Evolutionary conservation across 306 rosid genomes (phyloP).

Genomic region (Dryas octopetala): DNA sequence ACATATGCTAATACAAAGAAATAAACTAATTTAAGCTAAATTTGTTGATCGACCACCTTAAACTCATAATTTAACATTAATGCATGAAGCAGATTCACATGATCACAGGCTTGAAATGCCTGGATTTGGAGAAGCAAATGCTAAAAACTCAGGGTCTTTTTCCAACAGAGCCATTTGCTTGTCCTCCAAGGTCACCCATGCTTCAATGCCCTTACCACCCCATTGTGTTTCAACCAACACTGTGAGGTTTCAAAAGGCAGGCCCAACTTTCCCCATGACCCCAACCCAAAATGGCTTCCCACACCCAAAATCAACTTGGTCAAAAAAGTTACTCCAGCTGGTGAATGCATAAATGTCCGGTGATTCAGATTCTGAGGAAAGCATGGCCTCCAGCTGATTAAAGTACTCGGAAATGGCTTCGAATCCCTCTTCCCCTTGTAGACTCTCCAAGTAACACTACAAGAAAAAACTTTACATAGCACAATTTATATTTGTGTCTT

Average conservation of each 20-base stretch:
- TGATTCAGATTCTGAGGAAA: constrained; percentile 4
- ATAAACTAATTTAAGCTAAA: too few relatives aligned
- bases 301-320: constrained; percentile 39
- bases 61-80: too few relatives aligned
- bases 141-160: constrained; percentile 35
- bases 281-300: neutral
- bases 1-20: too few relatives aligned
- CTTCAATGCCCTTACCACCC: constrained; percentile 38
- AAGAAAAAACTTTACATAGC: too few relatives aligned
- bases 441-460: constrained; percentile 2
- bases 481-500: too few relatives aligned
- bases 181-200: constrained; percentile 46
- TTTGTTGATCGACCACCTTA: too few relatives aligned
- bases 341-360: constrained; percentile 35
- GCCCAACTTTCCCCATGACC: constrained; percentile 22
- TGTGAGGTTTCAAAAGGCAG: constrained; percentile 30
- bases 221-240: constrained; percentile 36
- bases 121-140: constrained; percentile 9
- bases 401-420: constrained; percentile 32
- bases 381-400: constrained; percentile 26
- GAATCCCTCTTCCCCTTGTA: constrained; percentile 40
- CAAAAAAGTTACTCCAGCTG: constrained; percentile 44
- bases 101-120: too few relatives aligned
- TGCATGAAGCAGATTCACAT: too few relatives aligned
- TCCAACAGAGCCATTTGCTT: constrained; percentile 32